A percentile compares a stretch with the other conserved stretches of the same genome.
These are phyloP conservation scores for Suaeda aralocaspica DNA, from an alignment of 148 eudicot genomes.

Conservation along the genomic window DNA sequence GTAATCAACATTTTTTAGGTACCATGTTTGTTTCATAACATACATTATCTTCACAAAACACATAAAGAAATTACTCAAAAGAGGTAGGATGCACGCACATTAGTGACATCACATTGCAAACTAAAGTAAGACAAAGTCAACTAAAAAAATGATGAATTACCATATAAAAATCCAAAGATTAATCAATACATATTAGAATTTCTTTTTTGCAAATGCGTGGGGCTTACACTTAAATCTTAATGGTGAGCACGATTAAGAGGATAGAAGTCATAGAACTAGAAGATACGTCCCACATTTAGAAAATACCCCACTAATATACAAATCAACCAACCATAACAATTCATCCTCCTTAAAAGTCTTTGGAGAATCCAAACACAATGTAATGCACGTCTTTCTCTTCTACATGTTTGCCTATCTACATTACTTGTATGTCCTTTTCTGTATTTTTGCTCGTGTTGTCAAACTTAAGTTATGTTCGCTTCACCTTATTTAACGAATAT, in stretches of 20 bases:
- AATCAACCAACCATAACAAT: slow-evolving; percentile 15
- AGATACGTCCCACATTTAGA: slow-evolving; percentile 14
- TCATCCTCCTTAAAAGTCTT: background rate
- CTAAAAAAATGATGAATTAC: background rate
- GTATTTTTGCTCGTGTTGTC: background rate
- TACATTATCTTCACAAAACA: too few relatives aligned
- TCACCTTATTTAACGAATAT: too few relatives aligned
- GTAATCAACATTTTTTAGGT: too few relatives aligned
- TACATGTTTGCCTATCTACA: background rate
- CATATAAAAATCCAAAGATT: slow-evolving; percentile 1
- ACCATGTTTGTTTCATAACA: too few relatives aligned
- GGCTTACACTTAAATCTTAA: slow-evolving; percentile 11
- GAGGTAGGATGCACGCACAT: slow-evolving; percentile 14
- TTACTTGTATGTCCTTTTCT: background rate
- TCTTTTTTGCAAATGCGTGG: slow-evolving; percentile 10
- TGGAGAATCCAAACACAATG: background rate
- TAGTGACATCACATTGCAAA: slow-evolving; percentile 17
- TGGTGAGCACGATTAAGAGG: slow-evolving; percentile 26
- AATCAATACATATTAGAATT: slow-evolving; percentile 12
- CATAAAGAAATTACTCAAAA: too few relatives aligned
- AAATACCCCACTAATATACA: slow-evolving; percentile 8
- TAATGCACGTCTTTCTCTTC: slow-evolving; percentile 6
- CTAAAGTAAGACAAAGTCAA: slow-evolving; percentile 10
- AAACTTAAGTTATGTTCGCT: too few relatives aligned
- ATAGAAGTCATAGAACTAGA: too few relatives aligned